phyloP scores from a whole-genome alignment of 768 basidiomycete species.

The Russula dissimulans region DNA sequence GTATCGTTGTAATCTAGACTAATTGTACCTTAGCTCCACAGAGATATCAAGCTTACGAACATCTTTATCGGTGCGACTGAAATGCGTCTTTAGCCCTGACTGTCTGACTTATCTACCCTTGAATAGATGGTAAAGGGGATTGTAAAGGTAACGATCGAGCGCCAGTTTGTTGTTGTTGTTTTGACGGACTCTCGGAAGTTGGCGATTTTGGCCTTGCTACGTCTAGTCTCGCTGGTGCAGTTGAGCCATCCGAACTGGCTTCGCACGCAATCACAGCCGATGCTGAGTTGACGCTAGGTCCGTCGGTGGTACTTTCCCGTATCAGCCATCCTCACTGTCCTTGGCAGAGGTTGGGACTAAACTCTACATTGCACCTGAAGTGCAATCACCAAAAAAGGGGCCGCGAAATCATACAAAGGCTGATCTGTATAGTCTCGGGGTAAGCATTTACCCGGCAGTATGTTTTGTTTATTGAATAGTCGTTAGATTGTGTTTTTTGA shows the following conservation, averaged over 20 bases:
- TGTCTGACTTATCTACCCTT: neutral
- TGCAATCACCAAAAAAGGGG: conserved; percentile 48
- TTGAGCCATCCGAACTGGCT: conserved; percentile 63
- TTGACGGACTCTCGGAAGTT: conserved; percentile 35
- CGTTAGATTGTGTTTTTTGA: conserved; percentile 90
- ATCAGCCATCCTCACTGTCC: neutral
- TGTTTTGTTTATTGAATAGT: neutral
- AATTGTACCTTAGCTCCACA: conserved; percentile 42
- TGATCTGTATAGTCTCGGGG: conserved; percentile 91
- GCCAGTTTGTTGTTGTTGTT: neutral
- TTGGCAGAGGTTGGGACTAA: conserved; percentile 75
- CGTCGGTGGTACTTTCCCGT: conserved; percentile 8
- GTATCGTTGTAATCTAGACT: neutral
- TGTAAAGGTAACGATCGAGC: conserved; percentile 49
- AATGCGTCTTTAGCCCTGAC: neutral
- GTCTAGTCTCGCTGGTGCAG: conserved; percentile 66
- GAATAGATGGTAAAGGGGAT: conserved; percentile 66
- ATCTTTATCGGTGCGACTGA: conserved; percentile 80
- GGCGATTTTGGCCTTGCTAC: conserved; percentile 93
- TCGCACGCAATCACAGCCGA: conserved; percentile 38
- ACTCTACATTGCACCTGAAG: conserved; percentile 90
- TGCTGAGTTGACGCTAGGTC: conserved; percentile 70
- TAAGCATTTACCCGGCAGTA: conserved; percentile 30
- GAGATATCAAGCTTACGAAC: conserved; percentile 89
- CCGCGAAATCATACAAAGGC: conserved; percentile 81